Conservation (phyloP, 2,329 filamentous ascomycete species). For the Fulvia fulva region DNA sequence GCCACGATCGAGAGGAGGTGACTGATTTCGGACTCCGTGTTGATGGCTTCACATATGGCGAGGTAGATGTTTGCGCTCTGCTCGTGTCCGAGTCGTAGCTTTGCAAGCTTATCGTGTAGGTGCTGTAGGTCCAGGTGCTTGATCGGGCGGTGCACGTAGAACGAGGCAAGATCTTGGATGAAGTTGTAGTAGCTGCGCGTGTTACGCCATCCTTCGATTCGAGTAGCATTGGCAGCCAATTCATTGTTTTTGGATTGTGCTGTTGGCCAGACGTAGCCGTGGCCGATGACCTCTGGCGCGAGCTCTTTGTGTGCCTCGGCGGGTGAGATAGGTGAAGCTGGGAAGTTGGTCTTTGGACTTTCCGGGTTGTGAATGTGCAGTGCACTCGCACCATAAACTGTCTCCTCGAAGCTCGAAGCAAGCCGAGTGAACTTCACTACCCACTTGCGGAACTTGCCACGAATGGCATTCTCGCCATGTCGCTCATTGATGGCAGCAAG, state of each 20-base stretch:
- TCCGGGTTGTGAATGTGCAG: conserved; percentile 63
- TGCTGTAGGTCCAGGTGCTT: conserved; percentile 85
- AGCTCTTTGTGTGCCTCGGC: conserved; percentile 14
- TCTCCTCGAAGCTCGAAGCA: conserved; percentile 90
- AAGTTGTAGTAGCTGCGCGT: conserved; percentile 94
- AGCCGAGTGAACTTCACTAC: conserved; percentile 91
- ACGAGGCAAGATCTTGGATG: conserved; percentile 51
- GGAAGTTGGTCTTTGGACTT: conserved; percentile 12
- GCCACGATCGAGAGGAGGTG: conserved; percentile 39
- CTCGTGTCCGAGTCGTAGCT: conserved; percentile 69
- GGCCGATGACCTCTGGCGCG: conserved; percentile 51
- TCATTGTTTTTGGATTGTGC: conserved; percentile 77
- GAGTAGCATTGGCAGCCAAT: conserved; percentile 82
- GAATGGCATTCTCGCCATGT: conserved; percentile 83
- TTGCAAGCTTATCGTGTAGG: conserved; percentile 84
- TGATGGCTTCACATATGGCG: conserved; percentile 64
- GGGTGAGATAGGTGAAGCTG: conserved; percentile 13
- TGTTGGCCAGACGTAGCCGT: conserved; percentile 93
- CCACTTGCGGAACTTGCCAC: conserved; percentile 91
- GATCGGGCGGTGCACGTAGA: conserved; percentile 50
- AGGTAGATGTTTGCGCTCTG: conserved; percentile 83
- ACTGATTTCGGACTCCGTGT: conserved; percentile 72
- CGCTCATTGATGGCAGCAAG: conserved; percentile 77
- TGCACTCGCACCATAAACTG: conserved; percentile 87
- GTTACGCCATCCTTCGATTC: conserved; percentile 95